phyloP scores from a whole-genome alignment of 768 basidiomycete genomes.

The Gymnopilus junonius region DNA sequence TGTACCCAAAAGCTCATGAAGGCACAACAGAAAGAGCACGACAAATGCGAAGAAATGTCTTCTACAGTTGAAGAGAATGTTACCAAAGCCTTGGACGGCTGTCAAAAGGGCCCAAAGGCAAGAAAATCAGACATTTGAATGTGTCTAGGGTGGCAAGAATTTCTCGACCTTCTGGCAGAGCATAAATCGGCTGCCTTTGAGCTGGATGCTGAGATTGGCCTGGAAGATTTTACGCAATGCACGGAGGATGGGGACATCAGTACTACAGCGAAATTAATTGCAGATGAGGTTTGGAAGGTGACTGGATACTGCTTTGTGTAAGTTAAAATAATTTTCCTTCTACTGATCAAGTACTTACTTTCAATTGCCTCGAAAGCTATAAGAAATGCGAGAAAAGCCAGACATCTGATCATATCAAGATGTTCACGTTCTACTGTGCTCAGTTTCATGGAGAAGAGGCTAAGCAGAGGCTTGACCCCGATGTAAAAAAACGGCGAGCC shows the following conservation, averaged over 20 bases:
- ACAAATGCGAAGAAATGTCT: neutral
- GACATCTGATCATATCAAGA: neutral
- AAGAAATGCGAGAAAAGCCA: neutral
- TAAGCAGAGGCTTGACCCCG: no score
- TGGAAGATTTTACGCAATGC: neutral
- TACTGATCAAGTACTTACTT: neutral
- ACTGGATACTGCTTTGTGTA: neutral
- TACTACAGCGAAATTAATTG: neutral
- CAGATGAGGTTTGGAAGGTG: neutral
- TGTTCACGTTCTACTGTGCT: neutral
- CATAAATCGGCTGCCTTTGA: neutral
- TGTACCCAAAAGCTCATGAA: neutral
- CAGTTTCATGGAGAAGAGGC: no score
- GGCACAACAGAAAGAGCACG: neutral
- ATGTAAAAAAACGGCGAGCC: no score
- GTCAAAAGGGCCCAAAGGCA: neutral
- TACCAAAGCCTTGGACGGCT: no score
- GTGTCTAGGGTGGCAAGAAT: neutral
- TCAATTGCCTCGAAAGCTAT: neutral
- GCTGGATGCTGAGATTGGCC: neutral
- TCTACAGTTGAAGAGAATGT: no score
- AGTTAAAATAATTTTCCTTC: neutral
- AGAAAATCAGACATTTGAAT: neutral
- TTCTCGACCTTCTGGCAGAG: neutral
- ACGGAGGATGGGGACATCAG: neutral